These are phyloP conservation scores for Polyporus tsugae DNA, from an alignment of 1,284 basidiomycete genomes.

Conservation along the genomic window DNA sequence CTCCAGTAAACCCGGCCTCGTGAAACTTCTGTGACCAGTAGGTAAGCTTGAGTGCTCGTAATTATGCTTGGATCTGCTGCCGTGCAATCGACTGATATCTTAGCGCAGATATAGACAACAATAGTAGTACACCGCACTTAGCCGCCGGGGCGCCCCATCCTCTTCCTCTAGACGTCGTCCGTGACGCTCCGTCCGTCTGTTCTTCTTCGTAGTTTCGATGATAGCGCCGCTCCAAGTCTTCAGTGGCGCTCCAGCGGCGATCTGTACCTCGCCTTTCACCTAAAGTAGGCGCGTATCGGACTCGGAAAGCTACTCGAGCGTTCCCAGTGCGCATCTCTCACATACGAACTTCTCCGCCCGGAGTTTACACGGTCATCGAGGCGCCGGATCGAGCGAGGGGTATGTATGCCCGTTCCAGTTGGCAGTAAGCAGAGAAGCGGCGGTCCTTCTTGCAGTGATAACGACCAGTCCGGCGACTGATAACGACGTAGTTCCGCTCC, in stretches of 20 bases:
- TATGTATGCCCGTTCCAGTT: neutral
- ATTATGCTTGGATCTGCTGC: neutral
- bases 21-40: neutral
- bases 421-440: neutral
- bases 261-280: neutral
- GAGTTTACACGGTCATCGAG: neutral
- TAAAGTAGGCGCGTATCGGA: neutral
- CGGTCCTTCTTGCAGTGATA: neutral
- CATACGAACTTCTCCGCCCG: neutral
- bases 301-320: neutral
- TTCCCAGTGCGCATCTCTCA: neutral
- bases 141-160: neutral
- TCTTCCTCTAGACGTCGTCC: neutral
- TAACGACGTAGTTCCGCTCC: neutral
- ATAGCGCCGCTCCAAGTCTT: too few species aligned
- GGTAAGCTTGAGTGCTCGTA: neutral
- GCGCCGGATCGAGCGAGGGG: neutral
- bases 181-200: too few species aligned
- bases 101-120: neutral
- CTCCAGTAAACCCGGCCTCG: conserved; percentile 37
- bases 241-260: neutral
- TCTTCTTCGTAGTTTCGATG: too few species aligned
- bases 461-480: neutral
- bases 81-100: neutral
- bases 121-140: neutral